Conservation (phyloP, 2,329 filamentous ascomycete genomes). For the Parascedosporium putredinis region DNA sequence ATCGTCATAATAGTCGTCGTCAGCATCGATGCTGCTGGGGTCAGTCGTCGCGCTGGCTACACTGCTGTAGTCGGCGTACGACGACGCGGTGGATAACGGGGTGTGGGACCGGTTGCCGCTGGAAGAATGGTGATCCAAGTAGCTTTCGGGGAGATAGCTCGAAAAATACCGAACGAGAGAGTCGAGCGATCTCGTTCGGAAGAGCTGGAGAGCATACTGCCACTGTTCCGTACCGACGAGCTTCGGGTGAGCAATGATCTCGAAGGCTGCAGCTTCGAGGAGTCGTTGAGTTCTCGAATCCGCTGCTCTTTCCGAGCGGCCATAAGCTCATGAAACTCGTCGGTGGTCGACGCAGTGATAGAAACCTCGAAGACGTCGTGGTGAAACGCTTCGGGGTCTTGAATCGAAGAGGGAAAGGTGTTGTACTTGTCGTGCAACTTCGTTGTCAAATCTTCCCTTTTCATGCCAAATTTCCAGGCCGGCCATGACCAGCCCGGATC, state of each 20-base stretch:
- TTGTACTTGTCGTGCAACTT: constrained; percentile 51
- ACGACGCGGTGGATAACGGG: constrained; percentile 25
- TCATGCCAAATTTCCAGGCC: constrained; percentile 54
- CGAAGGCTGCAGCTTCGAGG: constrained; percentile 47
- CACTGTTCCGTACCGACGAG: constrained; percentile 50
- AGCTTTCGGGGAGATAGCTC: constrained; percentile 44
- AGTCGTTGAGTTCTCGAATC: constrained; percentile 42
- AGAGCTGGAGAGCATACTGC: constrained; percentile 47
- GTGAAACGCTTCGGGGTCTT: constrained; percentile 51
- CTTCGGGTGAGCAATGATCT: constrained; percentile 49
- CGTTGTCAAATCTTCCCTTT: constrained; percentile 46
- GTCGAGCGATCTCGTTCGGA: constrained; percentile 48
- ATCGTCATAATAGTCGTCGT: constrained; percentile 7
- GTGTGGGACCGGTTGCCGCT: constrained; percentile 4
- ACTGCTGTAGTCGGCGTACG: constrained; percentile 27
- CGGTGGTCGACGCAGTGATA: constrained; percentile 34
- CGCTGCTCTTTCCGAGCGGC: constrained; percentile 43
- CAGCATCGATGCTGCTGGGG: constrained; percentile 28
- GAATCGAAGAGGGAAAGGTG: constrained; percentile 43
- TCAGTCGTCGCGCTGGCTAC: constrained; percentile 26
- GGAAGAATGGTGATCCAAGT: constrained; percentile 13
- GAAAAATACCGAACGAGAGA: constrained; percentile 50
- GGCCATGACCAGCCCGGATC: constrained; percentile 44
- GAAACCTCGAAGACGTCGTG: constrained; percentile 52
- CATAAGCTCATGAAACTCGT: constrained; percentile 45